Evolutionary conservation across 805 yeast species (phyloP), one percentile per base, ranked within the genome.

Genomic region (Ogataea nonfermentans): DNA sequence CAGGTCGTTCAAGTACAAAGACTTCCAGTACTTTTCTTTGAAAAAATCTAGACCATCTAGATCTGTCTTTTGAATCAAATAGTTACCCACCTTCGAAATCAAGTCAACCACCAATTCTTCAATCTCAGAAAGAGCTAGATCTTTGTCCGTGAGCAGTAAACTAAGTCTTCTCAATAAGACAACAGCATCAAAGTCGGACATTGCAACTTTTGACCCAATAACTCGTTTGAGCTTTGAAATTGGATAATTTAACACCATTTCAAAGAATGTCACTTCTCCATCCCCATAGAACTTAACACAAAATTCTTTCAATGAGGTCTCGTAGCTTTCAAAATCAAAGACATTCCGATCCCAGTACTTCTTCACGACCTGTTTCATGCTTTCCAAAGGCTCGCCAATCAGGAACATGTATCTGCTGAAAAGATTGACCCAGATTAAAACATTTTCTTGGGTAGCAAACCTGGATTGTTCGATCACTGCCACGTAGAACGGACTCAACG

Each of bases 381-480:
- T 31, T 1, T 37, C 46, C 39, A 58, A 40, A 6, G 81, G 71
- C 55, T 86, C 95, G 8, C 95, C 95, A 14, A 74, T 55, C 4
- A 80, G 58, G 3, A 65, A 56, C 47, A 78, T 56, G 35, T 71
- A 72, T 48, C 74, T 67, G 24, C 74, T 48, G 29, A 77, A 71
- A 2, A 71, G 49, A 8, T 66, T 53, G 1, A 84, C 38, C 88
- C 90, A 84, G 11, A 33, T n/a, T 3, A 32, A 19, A 13, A 56
- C 43, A 7, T 33, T 58, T 53, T 14, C 66, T 0, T 49, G 40
- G 9, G 43, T 44, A 9, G 77, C 71, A 55, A 71, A 85, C 37
- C 70, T 67, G 61, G 83, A 73, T 55, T 89, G 96, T 48, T 89
- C 97, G 31, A 78, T 59, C 3, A 81, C 49, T 0, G 81, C 71